Evolutionary conservation across 495 filamentous ascomycete species (phyloP).

Genomic region (Aspergillus haitiensis): DNA sequence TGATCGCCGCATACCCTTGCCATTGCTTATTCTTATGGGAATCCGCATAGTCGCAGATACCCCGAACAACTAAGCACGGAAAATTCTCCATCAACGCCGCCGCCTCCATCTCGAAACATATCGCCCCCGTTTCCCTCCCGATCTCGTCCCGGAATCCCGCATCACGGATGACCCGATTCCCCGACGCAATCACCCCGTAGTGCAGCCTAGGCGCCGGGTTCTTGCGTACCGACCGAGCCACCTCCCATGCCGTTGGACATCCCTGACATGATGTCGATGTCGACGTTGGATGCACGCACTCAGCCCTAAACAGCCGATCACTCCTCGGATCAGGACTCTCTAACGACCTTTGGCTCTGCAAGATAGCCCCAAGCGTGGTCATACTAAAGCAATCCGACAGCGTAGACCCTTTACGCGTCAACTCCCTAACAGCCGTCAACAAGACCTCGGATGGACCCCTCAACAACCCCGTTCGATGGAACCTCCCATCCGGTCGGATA

Average conservation of each 20-base stretch:
- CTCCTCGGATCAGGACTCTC: neutral
- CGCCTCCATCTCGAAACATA: constrained; percentile 9
- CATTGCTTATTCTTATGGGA: too few species aligned
- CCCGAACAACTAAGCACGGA: constrained; percentile 5
- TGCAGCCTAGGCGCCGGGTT: neutral
- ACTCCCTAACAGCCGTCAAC: neutral
- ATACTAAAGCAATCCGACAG: too few species aligned
- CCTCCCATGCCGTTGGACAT: neutral
- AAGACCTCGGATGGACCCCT: neutral
- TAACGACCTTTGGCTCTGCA: neutral
- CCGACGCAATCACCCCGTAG: constrained; percentile 4
- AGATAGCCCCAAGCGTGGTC: too few species aligned
- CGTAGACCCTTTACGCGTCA: neutral
- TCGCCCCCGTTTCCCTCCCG: neutral
- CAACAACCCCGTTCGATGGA: neutral
- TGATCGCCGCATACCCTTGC: too few species aligned
- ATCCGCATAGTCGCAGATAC: constrained; percentile 8
- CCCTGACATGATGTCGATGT: neutral
- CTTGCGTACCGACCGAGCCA: neutral
- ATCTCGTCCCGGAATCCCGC: neutral
- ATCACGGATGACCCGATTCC: neutral
- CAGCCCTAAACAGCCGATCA: neutral
- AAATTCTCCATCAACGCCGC: constrained; percentile 3
- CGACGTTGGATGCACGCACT: neutral
- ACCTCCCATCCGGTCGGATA: neutral